These are phyloP conservation scores for Saturnispora hagleri DNA, from an alignment of 805 yeast species.

Conservation along the genomic window DNA sequence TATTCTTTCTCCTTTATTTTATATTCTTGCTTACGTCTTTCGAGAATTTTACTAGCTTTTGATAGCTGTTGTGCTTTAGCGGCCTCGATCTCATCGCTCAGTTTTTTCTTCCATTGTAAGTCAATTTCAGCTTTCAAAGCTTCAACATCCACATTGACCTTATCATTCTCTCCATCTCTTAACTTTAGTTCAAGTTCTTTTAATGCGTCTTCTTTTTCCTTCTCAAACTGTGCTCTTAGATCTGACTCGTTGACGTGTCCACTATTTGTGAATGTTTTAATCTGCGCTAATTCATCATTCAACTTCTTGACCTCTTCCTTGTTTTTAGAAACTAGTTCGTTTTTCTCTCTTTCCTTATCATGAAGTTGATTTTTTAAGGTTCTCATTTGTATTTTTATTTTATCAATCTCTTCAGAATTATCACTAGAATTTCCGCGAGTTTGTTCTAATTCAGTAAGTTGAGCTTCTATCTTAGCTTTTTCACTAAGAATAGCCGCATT, in stretches of 20 bases:
- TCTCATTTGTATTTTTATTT: slow-evolving; percentile 16
- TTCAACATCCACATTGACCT: neutral
- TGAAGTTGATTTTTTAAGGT: slow-evolving; percentile 12
- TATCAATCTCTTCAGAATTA: slow-evolving; percentile 12
- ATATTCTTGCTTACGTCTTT: slow-evolving; percentile 27
- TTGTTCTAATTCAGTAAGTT: slow-evolving; percentile 16
- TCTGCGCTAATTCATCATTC: neutral
- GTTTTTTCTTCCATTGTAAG: slow-evolving; percentile 25
- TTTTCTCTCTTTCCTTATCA: slow-evolving; percentile 9
- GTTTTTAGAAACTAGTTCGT: neutral
- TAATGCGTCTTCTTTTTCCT: slow-evolving; percentile 16
- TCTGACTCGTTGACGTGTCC: neutral
- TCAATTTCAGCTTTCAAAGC: slow-evolving; percentile 19
- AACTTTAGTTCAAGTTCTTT: slow-evolving; percentile 16
- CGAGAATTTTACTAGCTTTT: slow-evolving; percentile 29
- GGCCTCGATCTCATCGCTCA: slow-evolving; percentile 23
- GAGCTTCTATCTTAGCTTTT: slow-evolving; percentile 12
- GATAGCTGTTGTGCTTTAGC: slow-evolving; percentile 31
- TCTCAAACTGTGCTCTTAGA: slow-evolving; percentile 12
- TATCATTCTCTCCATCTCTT: slow-evolving; percentile 9
- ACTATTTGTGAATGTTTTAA: neutral
- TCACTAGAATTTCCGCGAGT: slow-evolving; percentile 4
- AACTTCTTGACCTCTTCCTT: slow-evolving; percentile 1
- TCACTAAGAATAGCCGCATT: slow-evolving; percentile 14
- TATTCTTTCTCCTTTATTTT: slow-evolving; percentile 29